phyloP scores from a whole-genome alignment of 2,329 filamentous ascomycete species.

The Sporothrix curviconia region DNA sequence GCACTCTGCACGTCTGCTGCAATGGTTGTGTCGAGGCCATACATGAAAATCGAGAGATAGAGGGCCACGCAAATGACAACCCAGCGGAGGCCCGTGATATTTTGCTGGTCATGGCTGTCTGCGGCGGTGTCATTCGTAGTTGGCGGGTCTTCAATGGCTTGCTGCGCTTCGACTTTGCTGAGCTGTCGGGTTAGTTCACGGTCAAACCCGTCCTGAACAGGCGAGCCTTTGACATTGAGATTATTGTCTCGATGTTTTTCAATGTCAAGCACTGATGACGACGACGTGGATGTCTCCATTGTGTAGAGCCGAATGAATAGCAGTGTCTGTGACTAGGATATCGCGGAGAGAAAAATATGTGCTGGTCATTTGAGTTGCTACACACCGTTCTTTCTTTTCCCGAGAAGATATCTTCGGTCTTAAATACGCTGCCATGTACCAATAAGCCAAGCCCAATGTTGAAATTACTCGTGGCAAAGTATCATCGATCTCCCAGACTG shows the following conservation, averaged over 20 bases:
- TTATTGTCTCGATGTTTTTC: not conserved
- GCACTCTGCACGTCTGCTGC: constrained; percentile 37
- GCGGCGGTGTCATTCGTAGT: not conserved
- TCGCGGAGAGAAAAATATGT: not conserved
- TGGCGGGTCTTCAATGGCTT: not conserved
- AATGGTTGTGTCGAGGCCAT: not conserved
- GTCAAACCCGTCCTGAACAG: not conserved
- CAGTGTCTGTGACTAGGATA: not conserved
- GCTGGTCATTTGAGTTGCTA: not conserved
- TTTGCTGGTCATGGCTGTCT: not conserved
- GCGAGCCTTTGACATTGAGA: not conserved
- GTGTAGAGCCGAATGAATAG: not conserved
- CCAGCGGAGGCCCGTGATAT: not conserved
- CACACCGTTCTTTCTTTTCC: no score
- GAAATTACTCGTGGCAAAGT: no score
- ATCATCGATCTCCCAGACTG: no score
- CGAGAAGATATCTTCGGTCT: no score
- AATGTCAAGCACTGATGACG: not conserved
- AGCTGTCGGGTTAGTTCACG: not conserved
- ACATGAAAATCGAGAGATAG: not conserved
- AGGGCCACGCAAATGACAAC: not conserved
- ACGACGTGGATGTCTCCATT: not conserved
- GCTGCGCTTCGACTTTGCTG: not conserved
- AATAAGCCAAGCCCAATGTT: no score
- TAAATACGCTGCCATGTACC: no score